Conservation (phyloP, 306 rosid species). For the Rosa multiflora region DNA sequence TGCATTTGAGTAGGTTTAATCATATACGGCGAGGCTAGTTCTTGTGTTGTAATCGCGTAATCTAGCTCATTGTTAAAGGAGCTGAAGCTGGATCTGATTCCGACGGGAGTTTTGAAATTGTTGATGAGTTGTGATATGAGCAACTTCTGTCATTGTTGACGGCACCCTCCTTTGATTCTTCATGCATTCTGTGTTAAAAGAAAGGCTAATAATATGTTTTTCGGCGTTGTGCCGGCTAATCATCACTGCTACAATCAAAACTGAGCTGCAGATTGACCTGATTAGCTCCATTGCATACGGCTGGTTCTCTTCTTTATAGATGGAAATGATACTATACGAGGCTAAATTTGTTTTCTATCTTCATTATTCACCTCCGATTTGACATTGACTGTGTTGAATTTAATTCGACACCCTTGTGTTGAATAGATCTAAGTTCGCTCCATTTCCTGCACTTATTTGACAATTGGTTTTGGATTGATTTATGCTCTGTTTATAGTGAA, state of each 20-base stretch:
- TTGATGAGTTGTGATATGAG: not conserved
- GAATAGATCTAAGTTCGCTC: not conserved
- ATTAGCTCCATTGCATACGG: not conserved
- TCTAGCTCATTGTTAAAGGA: not conserved
- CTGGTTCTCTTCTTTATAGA: not conserved
- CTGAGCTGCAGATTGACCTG: not conserved
- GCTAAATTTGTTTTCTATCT: no score
- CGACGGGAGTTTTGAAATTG: not conserved
- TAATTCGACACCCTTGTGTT: not conserved
- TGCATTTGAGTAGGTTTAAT: slow-evolving; percentile 9
- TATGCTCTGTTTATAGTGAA: not conserved
- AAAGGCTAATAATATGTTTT: not conserved
- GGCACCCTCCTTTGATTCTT: not conserved
- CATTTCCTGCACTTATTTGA: not conserved
- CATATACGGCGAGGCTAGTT: not conserved
- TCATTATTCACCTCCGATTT: not conserved
- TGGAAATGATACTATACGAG: not conserved
- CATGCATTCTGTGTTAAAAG: not conserved
- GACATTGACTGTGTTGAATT: no score
- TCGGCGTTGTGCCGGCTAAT: not conserved
- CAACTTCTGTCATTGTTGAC: not conserved
- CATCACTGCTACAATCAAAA: not conserved
- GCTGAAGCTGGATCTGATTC: not conserved
- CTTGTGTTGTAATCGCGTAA: not conserved
- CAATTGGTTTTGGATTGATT: not conserved